Percentiles rank a stretch among this genome's conserved stretches.
Evolutionary conservation across 345 rosid species (phyloP).

Genomic region (Eutrema heterophyllum): DNA sequence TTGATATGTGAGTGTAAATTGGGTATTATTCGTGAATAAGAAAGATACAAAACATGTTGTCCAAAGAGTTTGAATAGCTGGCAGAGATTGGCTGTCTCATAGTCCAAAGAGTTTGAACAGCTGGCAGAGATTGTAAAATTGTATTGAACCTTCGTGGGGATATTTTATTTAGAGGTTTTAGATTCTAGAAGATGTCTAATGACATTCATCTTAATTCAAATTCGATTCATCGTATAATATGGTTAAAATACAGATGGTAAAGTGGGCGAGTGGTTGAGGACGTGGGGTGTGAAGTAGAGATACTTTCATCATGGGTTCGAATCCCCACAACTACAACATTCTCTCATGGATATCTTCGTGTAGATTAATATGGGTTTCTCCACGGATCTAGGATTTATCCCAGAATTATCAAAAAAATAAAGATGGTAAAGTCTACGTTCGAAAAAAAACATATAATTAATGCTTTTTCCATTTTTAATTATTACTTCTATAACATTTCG

Average conservation of each 20-base stretch:
- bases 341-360: no score
- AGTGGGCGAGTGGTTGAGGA: no score
- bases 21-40: background rate
- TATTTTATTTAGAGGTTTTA: background rate
- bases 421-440: background rate
- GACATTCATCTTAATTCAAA: constrained; percentile 9
- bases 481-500: background rate
- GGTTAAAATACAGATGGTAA: background rate
- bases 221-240: background rate
- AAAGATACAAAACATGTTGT: constrained; percentile 31
- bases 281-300: no score
- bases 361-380: no score
- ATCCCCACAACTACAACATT: no score
- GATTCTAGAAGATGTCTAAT: constrained; percentile 18
- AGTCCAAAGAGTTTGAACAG: constrained; percentile 26
- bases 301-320: no score
- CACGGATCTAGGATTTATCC: no score
- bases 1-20: background rate
- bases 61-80: constrained; percentile 24
- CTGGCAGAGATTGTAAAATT: constrained; percentile 15
- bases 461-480: background rate
- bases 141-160: background rate
- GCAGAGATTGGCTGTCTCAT: constrained; percentile 18
- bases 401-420: no score
- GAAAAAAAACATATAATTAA: background rate